phyloP scores from a whole-genome alignment of 176 grass and related monocot species.

The Coix lacrymajobi region DNA sequence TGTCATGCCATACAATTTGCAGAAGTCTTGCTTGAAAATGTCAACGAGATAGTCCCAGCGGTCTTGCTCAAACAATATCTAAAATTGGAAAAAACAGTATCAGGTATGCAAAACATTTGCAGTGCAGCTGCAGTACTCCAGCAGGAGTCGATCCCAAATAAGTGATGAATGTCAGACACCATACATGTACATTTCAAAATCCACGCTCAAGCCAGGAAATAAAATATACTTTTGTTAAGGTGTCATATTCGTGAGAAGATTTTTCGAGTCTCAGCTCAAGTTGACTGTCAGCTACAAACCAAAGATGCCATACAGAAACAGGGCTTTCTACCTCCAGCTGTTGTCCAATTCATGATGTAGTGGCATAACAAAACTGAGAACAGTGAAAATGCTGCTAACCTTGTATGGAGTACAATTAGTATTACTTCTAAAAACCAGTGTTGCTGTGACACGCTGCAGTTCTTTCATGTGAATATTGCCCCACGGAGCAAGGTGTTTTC shows the following conservation, averaged over 20 bases:
- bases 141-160: neutral
- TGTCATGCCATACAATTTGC: slow-evolving; percentile 86
- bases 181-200: neutral
- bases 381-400: slow-evolving; percentile 36
- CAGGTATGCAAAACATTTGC: slow-evolving; percentile 11
- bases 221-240: neutral
- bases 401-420: slow-evolving; percentile 78
- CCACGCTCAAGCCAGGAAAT: neutral
- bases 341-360: neutral
- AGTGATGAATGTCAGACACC: neutral
- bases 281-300: neutral
- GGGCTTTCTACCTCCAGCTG: neutral
- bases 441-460: slow-evolving; percentile 73
- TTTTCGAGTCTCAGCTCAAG: neutral
- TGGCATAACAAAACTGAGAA: slow-evolving; percentile 6
- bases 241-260: neutral
- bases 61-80: slow-evolving; percentile 80
- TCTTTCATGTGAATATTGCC: slow-evolving; percentile 76
- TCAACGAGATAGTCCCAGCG: slow-evolving; percentile 77
- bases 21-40: slow-evolving; percentile 96
- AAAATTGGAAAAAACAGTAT: slow-evolving; percentile 11
- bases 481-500: slow-evolving; percentile 95
- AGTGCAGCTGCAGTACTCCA: neutral
- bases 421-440: slow-evolving; percentile 75
- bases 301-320: neutral